Conservation (phyloP, 2,329 filamentous ascomycete species). For the Colletotrichum cordylinicola region DNA sequence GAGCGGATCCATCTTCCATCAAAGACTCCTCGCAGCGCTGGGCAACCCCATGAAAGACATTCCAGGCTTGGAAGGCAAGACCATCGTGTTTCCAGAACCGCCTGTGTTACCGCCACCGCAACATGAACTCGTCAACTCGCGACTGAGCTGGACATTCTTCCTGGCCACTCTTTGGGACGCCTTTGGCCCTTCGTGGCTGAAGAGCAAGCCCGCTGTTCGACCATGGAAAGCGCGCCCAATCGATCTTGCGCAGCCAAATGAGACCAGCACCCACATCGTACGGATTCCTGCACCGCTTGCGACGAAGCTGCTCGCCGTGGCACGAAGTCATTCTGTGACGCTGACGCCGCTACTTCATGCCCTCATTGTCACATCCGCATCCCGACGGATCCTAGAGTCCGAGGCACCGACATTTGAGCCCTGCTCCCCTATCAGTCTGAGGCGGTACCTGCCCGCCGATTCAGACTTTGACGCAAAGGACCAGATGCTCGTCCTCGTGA, state of each 20-base stretch:
- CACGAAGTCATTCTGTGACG: slow-evolving; percentile 46
- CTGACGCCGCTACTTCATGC: slow-evolving; percentile 56
- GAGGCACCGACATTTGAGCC: slow-evolving; percentile 39
- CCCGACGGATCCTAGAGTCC: slow-evolving; percentile 37
- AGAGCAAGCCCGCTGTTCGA: slow-evolving; percentile 22
- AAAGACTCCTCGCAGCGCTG: slow-evolving; percentile 48
- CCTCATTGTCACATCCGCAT: slow-evolving; percentile 46
- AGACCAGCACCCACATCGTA: slow-evolving; percentile 41
- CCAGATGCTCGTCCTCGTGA: slow-evolving; percentile 46
- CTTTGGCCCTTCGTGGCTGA: slow-evolving; percentile 45
- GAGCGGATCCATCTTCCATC: slow-evolving; percentile 54
- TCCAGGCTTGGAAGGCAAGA: not conserved
- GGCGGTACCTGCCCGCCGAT: slow-evolving; percentile 37
- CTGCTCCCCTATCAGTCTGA: slow-evolving; percentile 50
- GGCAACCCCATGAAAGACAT: slow-evolving; percentile 25
- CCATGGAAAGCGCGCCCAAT: slow-evolving; percentile 46
- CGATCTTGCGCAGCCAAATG: slow-evolving; percentile 38
- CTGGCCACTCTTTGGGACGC: slow-evolving; percentile 43
- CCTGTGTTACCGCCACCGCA: slow-evolving; percentile 42
- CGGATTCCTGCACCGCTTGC: slow-evolving; percentile 35
- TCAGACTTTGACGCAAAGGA: slow-evolving; percentile 32
- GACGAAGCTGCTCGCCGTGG: slow-evolving; percentile 39
- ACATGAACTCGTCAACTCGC: slow-evolving; percentile 47
- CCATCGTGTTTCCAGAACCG: slow-evolving; percentile 35
- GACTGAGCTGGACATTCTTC: slow-evolving; percentile 45